Conservation (phyloP, 495 filamentous ascomycete genomes). For the Daldinia caldariorum region DNA sequence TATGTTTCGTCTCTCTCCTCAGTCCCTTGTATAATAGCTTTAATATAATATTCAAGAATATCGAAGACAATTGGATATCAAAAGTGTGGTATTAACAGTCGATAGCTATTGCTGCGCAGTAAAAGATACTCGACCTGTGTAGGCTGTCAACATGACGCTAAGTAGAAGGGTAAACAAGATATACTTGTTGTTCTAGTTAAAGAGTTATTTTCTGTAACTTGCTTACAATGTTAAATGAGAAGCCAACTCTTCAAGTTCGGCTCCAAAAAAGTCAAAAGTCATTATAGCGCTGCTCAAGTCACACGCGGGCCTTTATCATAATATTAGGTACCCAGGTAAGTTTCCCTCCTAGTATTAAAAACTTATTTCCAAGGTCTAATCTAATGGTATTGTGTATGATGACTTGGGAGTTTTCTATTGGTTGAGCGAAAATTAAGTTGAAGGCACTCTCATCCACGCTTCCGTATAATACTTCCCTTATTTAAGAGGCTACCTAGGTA, state of each 20-base stretch:
- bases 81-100: neutral
- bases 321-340: too few relatives aligned
- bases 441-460: neutral
- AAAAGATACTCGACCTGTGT: neutral
- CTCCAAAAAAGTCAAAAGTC: too few relatives aligned
- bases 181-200: neutral
- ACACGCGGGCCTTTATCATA: too few relatives aligned
- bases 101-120: neutral
- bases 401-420: too few relatives aligned
- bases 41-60: neutral
- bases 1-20: conserved; percentile 22
- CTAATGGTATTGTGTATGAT: too few relatives aligned
- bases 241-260: too few relatives aligned
- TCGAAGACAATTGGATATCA: neutral
- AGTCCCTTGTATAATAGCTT: conserved; percentile 16
- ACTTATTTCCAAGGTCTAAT: too few relatives aligned
- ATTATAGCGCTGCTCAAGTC: too few relatives aligned
- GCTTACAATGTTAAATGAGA: too few relatives aligned
- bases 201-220: too few relatives aligned
- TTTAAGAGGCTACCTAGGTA: neutral
- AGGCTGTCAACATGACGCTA: neutral
- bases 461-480: neutral
- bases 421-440: neutral
- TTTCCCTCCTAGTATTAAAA: too few relatives aligned
- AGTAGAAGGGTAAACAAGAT: neutral